Conservation (phyloP, 495 filamentous ascomycete genomes). For the Viridothelium virens region DNA sequence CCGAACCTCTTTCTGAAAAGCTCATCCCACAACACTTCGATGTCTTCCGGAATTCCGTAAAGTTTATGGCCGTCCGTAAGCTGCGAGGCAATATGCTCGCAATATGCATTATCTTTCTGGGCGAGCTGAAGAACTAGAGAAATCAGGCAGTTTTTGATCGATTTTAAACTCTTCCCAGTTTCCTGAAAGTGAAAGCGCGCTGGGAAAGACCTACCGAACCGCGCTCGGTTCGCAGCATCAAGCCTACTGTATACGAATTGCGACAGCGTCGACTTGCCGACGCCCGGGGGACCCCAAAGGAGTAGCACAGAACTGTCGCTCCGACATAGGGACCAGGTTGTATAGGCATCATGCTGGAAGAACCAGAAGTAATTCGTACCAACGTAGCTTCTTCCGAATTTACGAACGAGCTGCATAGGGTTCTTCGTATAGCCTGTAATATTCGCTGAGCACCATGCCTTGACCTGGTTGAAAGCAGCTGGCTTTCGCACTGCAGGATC, state of each 20-base stretch:
- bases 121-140: slow-evolving; percentile 6
- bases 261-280: slow-evolving; percentile 4
- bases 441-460: slow-evolving; percentile 4
- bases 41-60: background rate
- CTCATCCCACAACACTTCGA: slow-evolving; percentile 6
- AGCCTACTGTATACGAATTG: background rate
- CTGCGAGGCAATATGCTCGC: slow-evolving; percentile 7
- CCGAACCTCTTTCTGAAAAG: slow-evolving; percentile 3
- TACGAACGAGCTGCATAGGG: slow-evolving; percentile 4
- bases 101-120: slow-evolving; percentile 6
- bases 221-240: background rate
- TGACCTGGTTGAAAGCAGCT: slow-evolving; percentile 9
- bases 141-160: slow-evolving; percentile 7
- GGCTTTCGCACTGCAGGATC: slow-evolving; percentile 1
- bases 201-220: background rate
- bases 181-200: slow-evolving; percentile 4
- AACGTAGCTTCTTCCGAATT: slow-evolving; percentile 9
- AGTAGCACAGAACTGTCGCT: slow-evolving; percentile 4
- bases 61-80: background rate
- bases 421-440: background rate
- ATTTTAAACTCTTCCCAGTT: background rate
- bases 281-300: background rate
- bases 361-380: slow-evolving; percentile 3
- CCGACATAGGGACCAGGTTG: background rate
- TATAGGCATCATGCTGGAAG: slow-evolving; percentile 3